Conservation (phyloP, 768 basidiomycete genomes). For the Lactarius hatsudake region DNA sequence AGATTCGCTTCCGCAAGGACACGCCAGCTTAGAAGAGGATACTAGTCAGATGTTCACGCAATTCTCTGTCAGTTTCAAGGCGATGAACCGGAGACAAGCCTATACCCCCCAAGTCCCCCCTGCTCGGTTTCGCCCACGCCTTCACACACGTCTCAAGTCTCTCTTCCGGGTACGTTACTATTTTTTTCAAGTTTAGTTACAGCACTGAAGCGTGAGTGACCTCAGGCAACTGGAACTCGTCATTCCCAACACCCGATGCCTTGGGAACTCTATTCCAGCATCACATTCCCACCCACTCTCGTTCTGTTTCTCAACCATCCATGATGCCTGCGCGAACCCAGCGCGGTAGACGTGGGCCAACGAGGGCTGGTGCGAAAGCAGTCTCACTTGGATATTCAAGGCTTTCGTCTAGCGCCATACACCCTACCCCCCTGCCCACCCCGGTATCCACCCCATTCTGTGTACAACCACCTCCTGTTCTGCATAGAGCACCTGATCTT, state of each 20-base stretch:
- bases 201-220: background rate
- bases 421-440: too few relatives aligned
- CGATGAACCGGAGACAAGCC: background rate
- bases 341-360: background rate
- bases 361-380: background rate
- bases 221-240: background rate
- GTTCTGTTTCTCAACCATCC: conserved; percentile 1
- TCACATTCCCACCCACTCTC: background rate
- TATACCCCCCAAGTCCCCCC: background rate
- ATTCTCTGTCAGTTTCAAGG: background rate
- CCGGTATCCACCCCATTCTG: too few relatives aligned
- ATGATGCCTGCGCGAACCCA: background rate
- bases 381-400: too few relatives aligned
- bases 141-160: background rate
- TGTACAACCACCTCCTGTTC: background rate
- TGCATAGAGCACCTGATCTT: background rate
- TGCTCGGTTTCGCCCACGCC: conserved; percentile 2
- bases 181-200: background rate
- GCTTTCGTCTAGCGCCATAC: background rate
- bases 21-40: background rate
- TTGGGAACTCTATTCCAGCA: background rate
- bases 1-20: background rate
- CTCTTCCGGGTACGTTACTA: background rate
- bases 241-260: background rate
- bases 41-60: background rate